Evolutionary conservation across 1,139 yeast species (phyloP).

Genomic region (Hansenula lynferdii): DNA sequence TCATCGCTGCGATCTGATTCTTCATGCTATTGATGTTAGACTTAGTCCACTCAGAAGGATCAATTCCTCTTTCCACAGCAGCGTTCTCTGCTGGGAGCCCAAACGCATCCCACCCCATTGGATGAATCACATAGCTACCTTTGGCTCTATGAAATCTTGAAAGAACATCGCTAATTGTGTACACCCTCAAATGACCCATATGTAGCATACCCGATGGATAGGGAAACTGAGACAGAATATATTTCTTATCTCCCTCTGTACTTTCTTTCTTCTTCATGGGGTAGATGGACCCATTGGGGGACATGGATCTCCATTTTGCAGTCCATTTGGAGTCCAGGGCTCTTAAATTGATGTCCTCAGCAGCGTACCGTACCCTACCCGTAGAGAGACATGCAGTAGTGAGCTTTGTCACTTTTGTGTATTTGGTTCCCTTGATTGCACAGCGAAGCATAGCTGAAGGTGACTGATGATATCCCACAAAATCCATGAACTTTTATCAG

Average conservation of each 20-base stretch:
- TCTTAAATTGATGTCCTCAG: conserved; percentile 4
- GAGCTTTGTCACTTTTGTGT: no score
- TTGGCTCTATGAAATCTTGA: conserved; percentile 73
- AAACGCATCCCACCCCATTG: conserved; percentile 99
- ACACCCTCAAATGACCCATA: conserved; percentile 91
- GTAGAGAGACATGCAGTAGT: neutral
- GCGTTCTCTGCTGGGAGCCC: conserved; percentile 99
- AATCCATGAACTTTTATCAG: no score
- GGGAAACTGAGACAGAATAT: conserved; percentile 86
- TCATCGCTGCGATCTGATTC: conserved; percentile 69
- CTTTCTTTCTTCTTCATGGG: conserved; percentile 29
- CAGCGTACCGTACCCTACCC: no score
- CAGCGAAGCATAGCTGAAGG: no score
- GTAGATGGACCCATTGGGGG: conserved; percentile 37
- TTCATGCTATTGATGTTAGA: conserved; percentile 79
- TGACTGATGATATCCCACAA: no score
- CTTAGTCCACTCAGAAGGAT: conserved; percentile 81
- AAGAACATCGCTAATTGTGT: conserved; percentile 82
- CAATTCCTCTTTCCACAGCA: conserved; percentile 78
- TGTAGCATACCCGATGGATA: conserved; percentile 92
- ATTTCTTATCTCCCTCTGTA: conserved; percentile 41
- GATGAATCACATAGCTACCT: conserved; percentile 80
- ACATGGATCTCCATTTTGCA: conserved; percentile 39
- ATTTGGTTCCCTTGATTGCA: no score
- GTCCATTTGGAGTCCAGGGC: conserved; percentile 34